Evolutionary conservation across 192 early-diverging fungal species (phyloP), one percentile per base, ranked within the genome.

Genomic region (Entomortierella parvispora): DNA sequence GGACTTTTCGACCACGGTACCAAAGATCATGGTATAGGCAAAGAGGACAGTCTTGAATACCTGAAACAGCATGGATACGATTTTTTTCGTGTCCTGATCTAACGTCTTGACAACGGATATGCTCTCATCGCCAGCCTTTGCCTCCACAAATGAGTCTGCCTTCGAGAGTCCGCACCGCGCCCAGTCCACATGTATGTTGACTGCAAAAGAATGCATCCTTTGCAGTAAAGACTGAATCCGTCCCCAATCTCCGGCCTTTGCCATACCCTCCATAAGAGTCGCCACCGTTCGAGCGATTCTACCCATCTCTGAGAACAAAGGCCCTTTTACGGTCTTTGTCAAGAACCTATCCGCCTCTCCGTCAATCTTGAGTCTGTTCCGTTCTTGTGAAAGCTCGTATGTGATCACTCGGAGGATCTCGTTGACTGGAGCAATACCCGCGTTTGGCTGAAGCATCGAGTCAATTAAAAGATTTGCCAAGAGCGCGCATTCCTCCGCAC

Each of bases 1-100:
- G 15, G 61, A 71, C 57, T 60, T 65, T 25, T 82, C 80, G 14
- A 78, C 69, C 31, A 83, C 57, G 0, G 80, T 28, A 12, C 81
- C 80, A 31, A 83, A 76, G 29, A 88, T 81, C 40, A 80, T 83
- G 7, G 87, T 88, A 37, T 81, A 78, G 2, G 83, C 68, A 70
- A 88, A 88, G 6, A 84, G 47, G 4, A 84, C 15, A 0, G 71
- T 79, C 55, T 86, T 88, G 46, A 86, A 80, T 10, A 86, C 58
- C n/a, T 74, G 66, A 78, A 82, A 88, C 9, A 85, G 5, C 58
- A 77, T 60, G 2, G 47, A 52, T 32, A 54, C 62, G 2, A 64
- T 51, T 48, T 69, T 64, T 20, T 25, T 57, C 26, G 66, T 69
- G 31, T 76, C 67, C 17, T 64, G 28, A 42, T 81, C 80, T 29